Conservation (phyloP, 2,329 filamentous ascomycete species). For the Sphaceloma murrayae region DNA sequence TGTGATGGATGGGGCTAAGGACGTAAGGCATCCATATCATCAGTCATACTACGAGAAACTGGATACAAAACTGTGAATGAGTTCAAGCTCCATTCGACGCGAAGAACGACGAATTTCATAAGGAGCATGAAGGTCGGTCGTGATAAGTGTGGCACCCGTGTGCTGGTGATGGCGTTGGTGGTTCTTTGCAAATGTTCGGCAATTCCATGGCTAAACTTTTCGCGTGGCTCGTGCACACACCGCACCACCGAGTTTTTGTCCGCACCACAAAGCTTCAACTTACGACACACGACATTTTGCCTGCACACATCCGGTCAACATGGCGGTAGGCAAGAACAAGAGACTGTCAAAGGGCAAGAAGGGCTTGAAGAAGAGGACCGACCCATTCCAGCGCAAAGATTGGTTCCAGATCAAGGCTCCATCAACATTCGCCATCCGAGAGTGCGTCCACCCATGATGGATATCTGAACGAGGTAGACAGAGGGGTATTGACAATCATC, state of each 20-base stretch:
- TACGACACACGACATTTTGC: conserved; percentile 13
- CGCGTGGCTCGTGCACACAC: neutral
- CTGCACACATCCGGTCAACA: conserved; percentile 25
- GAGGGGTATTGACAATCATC: conserved; percentile 28
- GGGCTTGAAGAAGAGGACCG: conserved; percentile 99
- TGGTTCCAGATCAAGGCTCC: conserved; percentile 99
- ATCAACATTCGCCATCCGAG: conserved; percentile 88
- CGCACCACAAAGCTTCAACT: conserved; percentile 1
- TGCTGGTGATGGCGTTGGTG: too few species aligned
- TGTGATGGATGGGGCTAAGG: too few species aligned
- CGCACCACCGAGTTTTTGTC: neutral
- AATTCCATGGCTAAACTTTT: neutral
- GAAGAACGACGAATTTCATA: too few species aligned
- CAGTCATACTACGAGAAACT: too few species aligned
- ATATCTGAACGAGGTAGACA: conserved; percentile 15
- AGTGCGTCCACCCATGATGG: conserved; percentile 49
- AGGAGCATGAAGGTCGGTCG: too few species aligned
- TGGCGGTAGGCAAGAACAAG: conserved; percentile 98
- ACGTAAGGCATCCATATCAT: too few species aligned
- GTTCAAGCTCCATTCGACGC: too few species aligned
- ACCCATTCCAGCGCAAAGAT: conserved; percentile 92
- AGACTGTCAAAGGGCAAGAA: conserved; percentile 99
- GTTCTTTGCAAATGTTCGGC: neutral
- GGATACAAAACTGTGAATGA: too few species aligned
- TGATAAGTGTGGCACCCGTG: too few species aligned